Evolutionary conservation across 202 grass and related monocot species (phyloP).

Genomic region (Setaria italica): DNA sequence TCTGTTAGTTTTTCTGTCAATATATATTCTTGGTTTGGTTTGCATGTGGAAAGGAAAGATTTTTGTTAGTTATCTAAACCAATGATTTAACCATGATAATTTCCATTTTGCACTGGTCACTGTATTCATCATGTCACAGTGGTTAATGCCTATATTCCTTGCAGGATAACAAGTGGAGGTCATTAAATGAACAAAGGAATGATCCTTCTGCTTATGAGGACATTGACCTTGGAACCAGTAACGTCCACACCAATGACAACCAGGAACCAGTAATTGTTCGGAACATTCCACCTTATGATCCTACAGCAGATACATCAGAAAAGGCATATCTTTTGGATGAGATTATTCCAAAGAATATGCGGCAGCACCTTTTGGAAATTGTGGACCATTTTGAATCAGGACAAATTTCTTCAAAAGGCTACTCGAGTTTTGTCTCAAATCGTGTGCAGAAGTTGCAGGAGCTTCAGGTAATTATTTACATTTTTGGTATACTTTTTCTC

Average conservation of each 20-base stretch:
- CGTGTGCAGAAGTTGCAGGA: constrained; percentile 67
- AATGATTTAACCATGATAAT: constrained; percentile 7
- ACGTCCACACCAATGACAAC: constrained; percentile 36
- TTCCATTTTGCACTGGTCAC: neutral
- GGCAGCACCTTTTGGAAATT: constrained; percentile 71
- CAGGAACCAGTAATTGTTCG: constrained; percentile 37
- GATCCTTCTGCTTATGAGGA: constrained; percentile 58
- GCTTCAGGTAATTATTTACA: constrained; percentile 59
- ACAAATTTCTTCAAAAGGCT: constrained; percentile 61
- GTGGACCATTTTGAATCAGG: constrained; percentile 54
- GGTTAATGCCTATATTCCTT: constrained; percentile 34
- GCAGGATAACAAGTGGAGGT: constrained; percentile 75
- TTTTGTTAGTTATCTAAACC: constrained; percentile 2
- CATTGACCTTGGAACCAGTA: constrained; percentile 45
- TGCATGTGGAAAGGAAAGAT: neutral
- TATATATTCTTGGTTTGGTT: neutral
- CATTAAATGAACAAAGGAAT: constrained; percentile 58
- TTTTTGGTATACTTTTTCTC: constrained; percentile 18
- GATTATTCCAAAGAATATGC: constrained; percentile 80
- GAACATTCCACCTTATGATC: constrained; percentile 92
- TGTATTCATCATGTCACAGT: neutral
- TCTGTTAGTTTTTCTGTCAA: constrained; percentile 8
- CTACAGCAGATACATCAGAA: constrained; percentile 70
- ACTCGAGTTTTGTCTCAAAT: constrained; percentile 87
- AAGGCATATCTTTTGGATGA: constrained; percentile 73